Evolutionary conservation across 148 eudicot species (phyloP).

Genomic region (Camellia lanceoleosa): DNA sequence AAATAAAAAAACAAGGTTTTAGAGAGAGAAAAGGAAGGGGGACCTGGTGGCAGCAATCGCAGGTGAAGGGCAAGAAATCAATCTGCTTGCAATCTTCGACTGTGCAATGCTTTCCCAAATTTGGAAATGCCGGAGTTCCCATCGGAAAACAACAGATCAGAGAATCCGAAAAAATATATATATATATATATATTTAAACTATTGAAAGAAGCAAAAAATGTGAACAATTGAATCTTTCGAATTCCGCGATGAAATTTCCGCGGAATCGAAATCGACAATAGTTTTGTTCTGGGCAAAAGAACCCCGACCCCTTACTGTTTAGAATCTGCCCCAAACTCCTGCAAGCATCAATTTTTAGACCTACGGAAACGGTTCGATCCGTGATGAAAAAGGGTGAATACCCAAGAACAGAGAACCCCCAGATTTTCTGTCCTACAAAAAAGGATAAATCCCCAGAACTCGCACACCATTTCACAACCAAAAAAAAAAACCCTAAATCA

Average conservation of each 20-base stretch:
- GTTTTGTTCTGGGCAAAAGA: no score
- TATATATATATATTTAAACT: not conserved
- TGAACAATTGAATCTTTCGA: not conserved
- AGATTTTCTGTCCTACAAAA: no score
- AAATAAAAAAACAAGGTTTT: no score
- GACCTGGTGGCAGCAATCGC: conserved; percentile 80
- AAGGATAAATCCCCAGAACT: no score
- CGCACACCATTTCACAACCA: no score
- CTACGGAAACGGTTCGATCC: no score
- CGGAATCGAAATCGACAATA: not conserved
- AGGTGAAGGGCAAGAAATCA: conserved; percentile 92
- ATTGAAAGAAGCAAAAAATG: not conserved
- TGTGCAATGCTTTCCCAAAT: conserved; percentile 78
- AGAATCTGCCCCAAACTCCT: no score
- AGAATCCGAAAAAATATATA: rapidly evolving
- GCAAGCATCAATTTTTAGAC: no score
- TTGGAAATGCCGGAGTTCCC: conserved; percentile 93
- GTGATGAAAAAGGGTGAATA: no score
- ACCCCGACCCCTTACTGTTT: no score
- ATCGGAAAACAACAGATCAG: conserved; percentile 23
- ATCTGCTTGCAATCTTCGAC: conserved; percentile 72
- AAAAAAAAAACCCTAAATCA: no score
- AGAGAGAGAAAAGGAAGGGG: not conserved
- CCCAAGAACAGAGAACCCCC: no score
- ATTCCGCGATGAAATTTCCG: conserved; percentile 19